Evolutionary conservation across 208 protist genomes (phyloP), one percentile per base, ranked within the genome.

Genomic region (Blastocrithidia nonstop): DNA sequence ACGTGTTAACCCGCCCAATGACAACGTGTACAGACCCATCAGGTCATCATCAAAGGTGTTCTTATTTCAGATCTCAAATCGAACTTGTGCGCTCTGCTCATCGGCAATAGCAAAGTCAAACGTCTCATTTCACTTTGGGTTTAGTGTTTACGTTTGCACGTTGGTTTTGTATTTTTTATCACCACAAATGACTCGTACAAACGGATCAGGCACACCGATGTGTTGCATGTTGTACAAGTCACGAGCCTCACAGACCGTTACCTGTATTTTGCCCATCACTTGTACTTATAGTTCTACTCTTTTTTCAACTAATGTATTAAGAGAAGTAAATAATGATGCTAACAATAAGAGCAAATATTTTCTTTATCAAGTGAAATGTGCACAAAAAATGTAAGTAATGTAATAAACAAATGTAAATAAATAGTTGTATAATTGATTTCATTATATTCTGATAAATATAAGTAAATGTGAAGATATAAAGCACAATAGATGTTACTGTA

Each of bases 31-130:
- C 35, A 45, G 47, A 13, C 81, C 81, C 55, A 90, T 45, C 8
- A 78, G 47, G 25, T 81, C 66, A 22, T 90, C 81, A 15, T 21
- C 43, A 42, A 65, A 61, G 20, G 61, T 51, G 45, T 65, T 50
- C 45, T 79, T 66, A 44, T 73, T 65, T 66, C 67, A 83, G 26
- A 90, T 44, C 57, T 87, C 77, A 15, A 86, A 26, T 15, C 45
- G 61, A 4, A 87, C 21, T 45, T 86, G 60, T 6, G 58, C 37
- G 31, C 46, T 62, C 16, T 45, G 57, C 27, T 78, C 67, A 39
- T 87, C 73, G 0, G 69, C 64, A 36, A 90, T 61, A 1, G 63
- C 39, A 50, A 90, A 87, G 21, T 52, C 48, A 50, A 85, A 87
- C 21, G 61, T 73, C 45, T 87, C 66, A 27, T 80, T 42, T 73